These are phyloP conservation scores for Eucalyptus microcorys DNA, from an alignment of 345 rosid species.

Conservation along the genomic window DNA sequence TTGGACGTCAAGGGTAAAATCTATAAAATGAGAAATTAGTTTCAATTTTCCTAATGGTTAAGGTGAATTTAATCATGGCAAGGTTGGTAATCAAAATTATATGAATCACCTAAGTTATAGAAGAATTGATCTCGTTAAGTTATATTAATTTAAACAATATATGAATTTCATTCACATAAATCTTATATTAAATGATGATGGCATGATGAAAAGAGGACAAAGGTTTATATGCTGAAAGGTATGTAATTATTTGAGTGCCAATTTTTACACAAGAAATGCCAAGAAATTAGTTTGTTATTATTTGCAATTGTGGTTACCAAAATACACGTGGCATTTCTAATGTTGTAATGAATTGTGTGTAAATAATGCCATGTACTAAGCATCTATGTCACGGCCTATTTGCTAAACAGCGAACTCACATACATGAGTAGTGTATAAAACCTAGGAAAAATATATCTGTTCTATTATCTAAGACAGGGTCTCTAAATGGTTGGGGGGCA, in stretches of 20 bases:
- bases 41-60: no score
- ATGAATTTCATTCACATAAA: not conserved
- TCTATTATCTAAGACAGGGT: not conserved
- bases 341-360: not conserved
- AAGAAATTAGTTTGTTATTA: not conserved
- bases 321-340: not conserved
- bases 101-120: not conserved
- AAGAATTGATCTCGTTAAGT: not conserved
- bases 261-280: not conserved
- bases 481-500: not conserved
- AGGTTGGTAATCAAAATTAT: not conserved
- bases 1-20: not conserved
- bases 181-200: not conserved
- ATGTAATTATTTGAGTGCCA: not conserved
- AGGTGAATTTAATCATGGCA: not conserved
- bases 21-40: not conserved
- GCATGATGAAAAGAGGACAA: not conserved
- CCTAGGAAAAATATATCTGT: not conserved
- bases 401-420: not conserved
- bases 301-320: not conserved
- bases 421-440: not conserved
- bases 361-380: no score
- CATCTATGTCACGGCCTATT: not conserved
- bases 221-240: not conserved
- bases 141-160: no score